Percentiles rank a stretch among this genome's conserved stretches.
Conservation (phyloP, 805 yeast species). For the Ogataea wickerhamii region DNA sequence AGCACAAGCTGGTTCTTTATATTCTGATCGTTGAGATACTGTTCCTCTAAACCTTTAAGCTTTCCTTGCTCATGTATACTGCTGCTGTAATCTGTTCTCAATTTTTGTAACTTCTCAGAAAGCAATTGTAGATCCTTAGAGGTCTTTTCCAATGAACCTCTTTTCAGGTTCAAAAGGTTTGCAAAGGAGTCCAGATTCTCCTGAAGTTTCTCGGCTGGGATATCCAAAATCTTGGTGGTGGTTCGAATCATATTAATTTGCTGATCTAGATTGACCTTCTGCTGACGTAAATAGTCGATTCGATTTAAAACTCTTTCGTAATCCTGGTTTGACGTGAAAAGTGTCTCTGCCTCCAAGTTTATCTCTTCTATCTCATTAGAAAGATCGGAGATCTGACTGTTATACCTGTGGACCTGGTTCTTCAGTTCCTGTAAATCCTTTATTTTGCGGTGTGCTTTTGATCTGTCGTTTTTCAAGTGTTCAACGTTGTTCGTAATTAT, state of each 20-base stretch:
- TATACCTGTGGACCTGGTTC: conserved; percentile 41
- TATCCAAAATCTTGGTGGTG: conserved; percentile 45
- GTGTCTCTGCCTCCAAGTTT: conserved; percentile 54
- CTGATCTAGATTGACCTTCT: conserved; percentile 41
- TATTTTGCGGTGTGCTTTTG: conserved; percentile 60
- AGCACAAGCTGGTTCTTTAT: conserved; percentile 12
- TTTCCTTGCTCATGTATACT: conserved; percentile 54
- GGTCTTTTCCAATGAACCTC: conserved; percentile 13
- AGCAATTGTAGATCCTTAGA: conserved; percentile 18
- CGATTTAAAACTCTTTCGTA: conserved; percentile 70
- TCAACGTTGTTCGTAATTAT: conserved; percentile 74
- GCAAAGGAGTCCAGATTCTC: conserved; percentile 41
- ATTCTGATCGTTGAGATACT: conserved; percentile 19
- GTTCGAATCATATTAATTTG: conserved; percentile 50
- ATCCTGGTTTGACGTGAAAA: conserved; percentile 76
- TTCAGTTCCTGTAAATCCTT: conserved; percentile 44
- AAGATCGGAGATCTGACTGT: conserved; percentile 46
- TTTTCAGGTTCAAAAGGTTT: conserved; percentile 24
- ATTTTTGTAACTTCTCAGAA: conserved; percentile 4
- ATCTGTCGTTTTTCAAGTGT: conserved; percentile 69
- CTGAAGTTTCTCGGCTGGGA: conserved; percentile 39
- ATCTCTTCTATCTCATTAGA: conserved; percentile 48
- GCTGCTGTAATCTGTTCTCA: conserved; percentile 34
- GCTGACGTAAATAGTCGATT: conserved; percentile 53
- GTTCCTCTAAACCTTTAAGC: conserved; percentile 35